Base-by-base conservation (phyloP, 1,284 basidiomycete species). In the Phylloporus sp. region DNA sequence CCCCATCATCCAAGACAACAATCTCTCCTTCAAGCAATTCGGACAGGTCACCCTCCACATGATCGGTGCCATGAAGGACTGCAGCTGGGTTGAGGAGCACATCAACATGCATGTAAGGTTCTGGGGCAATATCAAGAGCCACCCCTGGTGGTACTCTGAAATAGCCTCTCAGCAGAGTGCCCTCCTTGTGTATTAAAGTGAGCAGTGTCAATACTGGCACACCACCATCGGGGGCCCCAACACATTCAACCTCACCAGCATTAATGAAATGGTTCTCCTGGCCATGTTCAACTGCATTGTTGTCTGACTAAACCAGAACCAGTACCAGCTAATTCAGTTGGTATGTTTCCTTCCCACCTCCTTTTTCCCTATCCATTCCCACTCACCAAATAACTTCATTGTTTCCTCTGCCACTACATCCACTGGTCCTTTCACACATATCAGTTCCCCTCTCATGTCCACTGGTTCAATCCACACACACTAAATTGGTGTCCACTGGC, bases 61-160 rank as follows among this genome's bases (percentile, higher is more conserved):
- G 61, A 13, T 58, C 2, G 22, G 0, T 1, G 32, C 39, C 10
- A 60, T 63, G 32, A 8, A 11, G 1, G 7, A 63, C 46, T 22
- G 10, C 22, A 29, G 32, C 1, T 63, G 58, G 62, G 6, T 29
- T 22, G 40, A 13, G 18, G 29, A 24, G 1, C 54, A 63, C 15
- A 22, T 63, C 6, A 17, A 60, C 46, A 63, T 63, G 58, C 53
- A 60, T 11, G 15, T 60, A 20, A 0, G 4, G 0, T 60, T 63
- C 49, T 63, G 54, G 44, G 28, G 29, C n/a, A 49, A 32, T n/a
- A 31, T 63, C 3, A 34, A 59, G 1, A 51, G 40, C 37, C 62
- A 60, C 6, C 0, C 3, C 1, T 63, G 62, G 58, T 17, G 29
- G 11, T 29, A 52, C 20, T 56, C 54, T 1, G 0, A 31, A 1